Base-by-base conservation (phyloP, 139 green algal genomes). In the Chlorella sp. region DNA sequence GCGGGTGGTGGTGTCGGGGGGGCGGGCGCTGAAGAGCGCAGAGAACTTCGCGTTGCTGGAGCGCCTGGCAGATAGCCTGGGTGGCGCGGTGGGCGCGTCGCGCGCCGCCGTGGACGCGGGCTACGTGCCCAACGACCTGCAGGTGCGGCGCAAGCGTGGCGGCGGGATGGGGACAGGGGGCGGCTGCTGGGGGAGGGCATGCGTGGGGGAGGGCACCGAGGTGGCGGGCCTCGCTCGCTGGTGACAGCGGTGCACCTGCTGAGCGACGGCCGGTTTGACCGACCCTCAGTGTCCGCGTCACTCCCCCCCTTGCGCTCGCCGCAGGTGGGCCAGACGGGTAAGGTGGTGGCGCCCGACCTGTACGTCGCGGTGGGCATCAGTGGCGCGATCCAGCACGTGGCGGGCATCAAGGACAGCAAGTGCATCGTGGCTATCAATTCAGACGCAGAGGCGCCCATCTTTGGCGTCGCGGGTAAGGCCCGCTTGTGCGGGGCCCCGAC, bases 311-410 rank as follows among this genome's bases (percentile, higher is more conserved):
- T 48, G 33, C 60, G 21, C 2, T 27, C 33, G 61, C 5, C 75
- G 36, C 91, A 98, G 93, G 92, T 98, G 12, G 94, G 95, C 11
- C 95, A 98, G 82, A 98, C 95, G 2, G 95, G 95, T 60, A 98
- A 98, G 84, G 89, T 98, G 50, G 92, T 98, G 29, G 94, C 95
- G 0, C 95, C 95, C 1, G 86, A 98, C 45, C 80, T 98, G 67
- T 98, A 98, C 87, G 91, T 98, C 23, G 95, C 69, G 2, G 70
- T 97, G 14, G 95, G 95, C 66, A 97, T 98, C 82, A 95, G 87
- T 29, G 95, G 95, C 1, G 95, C 95, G 31, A 98, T 98, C 61
- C 95, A 98, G 84, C 95, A 98, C 77, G 79, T 98, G 42, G 94
- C 95, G 6, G 90, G 90, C 62, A 94, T 97, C 82, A 96, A 97